phyloP scores from a whole-genome alignment of 1,139 yeast species.

The Sugiyamaella pinicola region DNA sequence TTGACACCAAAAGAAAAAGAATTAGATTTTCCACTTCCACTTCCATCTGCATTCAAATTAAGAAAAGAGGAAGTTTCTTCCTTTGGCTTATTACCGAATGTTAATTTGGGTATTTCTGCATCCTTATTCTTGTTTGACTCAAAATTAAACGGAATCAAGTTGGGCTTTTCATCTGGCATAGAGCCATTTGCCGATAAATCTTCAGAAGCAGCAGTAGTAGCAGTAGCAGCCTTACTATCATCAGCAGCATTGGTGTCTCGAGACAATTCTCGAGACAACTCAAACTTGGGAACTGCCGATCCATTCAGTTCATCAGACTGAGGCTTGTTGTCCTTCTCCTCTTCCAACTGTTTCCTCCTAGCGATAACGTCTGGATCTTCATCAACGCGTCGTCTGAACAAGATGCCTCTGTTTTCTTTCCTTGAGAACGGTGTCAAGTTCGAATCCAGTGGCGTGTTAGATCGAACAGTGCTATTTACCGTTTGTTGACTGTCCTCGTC shows the following conservation, averaged over 20 bases:
- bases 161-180: background rate
- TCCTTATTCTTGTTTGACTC: background rate
- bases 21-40: background rate
- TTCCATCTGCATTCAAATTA: background rate
- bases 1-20: background rate
- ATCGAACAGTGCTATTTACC: background rate
- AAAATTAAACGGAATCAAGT: background rate
- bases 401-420: conserved; percentile 5
- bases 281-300: background rate
- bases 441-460: background rate
- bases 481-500: background rate
- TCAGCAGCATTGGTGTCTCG: background rate
- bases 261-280: no score
- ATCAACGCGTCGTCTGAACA: conserved; percentile 12
- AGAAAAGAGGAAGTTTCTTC: background rate
- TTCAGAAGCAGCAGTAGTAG: background rate
- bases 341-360: conserved; percentile 18
- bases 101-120: no score
- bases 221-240: background rate
- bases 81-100: background rate
- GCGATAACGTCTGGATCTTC: conserved; percentile 21
- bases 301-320: background rate
- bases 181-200: background rate
- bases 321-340: conserved; percentile 2
- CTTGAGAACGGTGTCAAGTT: conserved; percentile 2